Conservation (phyloP, 768 basidiomycete genomes). For the Rhizopogon vinicolor region DNA sequence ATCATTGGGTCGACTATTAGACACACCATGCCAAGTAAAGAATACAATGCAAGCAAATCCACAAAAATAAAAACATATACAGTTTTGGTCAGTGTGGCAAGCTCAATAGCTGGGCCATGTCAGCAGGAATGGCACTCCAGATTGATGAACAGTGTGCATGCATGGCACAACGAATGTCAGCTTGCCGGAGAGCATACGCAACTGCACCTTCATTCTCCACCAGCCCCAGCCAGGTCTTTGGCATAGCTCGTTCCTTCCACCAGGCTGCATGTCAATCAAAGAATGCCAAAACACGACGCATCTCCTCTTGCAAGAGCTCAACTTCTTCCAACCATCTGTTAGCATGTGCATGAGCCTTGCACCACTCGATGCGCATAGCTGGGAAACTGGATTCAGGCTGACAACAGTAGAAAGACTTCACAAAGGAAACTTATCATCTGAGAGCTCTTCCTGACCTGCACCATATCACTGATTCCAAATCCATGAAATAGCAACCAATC, state of each 20-base stretch:
- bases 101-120: too few relatives aligned
- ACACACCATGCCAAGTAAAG: too few relatives aligned
- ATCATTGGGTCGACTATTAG: too few relatives aligned
- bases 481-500: not conserved
- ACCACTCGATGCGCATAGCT: not conserved
- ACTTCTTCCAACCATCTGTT: not conserved
- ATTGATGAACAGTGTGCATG: not conserved
- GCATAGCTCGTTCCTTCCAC: not conserved
- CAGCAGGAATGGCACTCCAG: not conserved
- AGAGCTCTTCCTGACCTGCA: not conserved
- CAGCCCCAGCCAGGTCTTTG: not conserved
- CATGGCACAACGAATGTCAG: not conserved
- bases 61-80: too few relatives aligned
- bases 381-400: not conserved
- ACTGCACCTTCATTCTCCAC: not conserved
- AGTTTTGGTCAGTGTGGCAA: too few relatives aligned
- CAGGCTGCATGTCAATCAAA: not conserved
- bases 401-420: too few relatives aligned
- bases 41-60: too few relatives aligned
- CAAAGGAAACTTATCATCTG: not conserved
- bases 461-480: not conserved
- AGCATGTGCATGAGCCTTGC: not conserved
- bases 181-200: not conserved
- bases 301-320: not conserved
- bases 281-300: not conserved